Evolutionary conservation across 106 monocot species (phyloP).

Genomic region (Dendrobium catenatum): DNA sequence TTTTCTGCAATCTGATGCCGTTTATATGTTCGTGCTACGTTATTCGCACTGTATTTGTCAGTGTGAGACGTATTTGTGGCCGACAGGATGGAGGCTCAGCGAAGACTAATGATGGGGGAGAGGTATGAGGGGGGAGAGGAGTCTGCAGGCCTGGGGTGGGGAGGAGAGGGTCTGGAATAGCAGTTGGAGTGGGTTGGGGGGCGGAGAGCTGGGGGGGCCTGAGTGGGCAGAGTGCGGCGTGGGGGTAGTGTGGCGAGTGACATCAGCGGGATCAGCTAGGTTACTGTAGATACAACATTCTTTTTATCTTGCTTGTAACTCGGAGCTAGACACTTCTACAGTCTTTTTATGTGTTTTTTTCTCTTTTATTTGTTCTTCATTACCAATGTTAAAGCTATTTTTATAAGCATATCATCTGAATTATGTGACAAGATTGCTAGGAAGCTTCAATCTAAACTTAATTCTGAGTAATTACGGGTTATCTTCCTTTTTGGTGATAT

Average conservation of each 20-base stretch:
- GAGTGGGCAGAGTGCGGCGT: too few relatives aligned
- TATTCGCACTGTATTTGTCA: slow-evolving; percentile 15
- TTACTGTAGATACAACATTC: too few relatives aligned
- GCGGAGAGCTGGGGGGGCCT: too few relatives aligned
- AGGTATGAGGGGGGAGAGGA: too few relatives aligned
- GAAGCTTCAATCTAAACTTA: background rate
- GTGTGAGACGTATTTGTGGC: slow-evolving; percentile 51
- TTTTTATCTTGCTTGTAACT: background rate
- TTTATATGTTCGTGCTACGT: slow-evolving; percentile 9
- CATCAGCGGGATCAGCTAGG: too few relatives aligned
- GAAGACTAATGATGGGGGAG: too few relatives aligned
- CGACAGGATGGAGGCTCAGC: slow-evolving; percentile 6
- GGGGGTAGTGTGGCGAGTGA: too few relatives aligned
- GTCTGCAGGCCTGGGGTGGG: too few relatives aligned
- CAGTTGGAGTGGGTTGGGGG: too few relatives aligned
- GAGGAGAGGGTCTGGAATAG: too few relatives aligned
- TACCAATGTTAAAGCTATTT: background rate
- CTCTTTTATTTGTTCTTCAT: background rate
- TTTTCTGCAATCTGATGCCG: background rate
- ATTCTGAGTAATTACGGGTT: background rate
- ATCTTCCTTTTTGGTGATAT: background rate
- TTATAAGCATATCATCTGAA: background rate
- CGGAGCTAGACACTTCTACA: background rate
- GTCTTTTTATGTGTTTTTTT: background rate
- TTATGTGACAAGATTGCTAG: background rate